Evolutionary conservation across 208 protist genomes (phyloP).

Genomic region (Leishmania amazonensis): DNA sequence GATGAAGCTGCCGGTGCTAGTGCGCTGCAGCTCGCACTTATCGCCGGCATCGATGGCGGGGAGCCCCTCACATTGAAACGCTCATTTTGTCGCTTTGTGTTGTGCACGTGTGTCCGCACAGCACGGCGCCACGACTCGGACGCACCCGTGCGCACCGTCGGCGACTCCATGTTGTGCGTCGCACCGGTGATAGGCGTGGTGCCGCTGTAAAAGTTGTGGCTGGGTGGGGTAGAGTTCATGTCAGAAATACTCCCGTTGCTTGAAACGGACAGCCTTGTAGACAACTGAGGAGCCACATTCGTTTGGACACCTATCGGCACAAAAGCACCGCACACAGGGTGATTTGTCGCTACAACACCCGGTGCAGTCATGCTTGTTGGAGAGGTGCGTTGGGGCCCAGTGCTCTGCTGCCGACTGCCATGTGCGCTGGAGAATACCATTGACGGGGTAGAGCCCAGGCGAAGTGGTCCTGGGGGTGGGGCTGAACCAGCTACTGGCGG

Average conservation of each 20-base stretch:
- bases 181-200: neutral
- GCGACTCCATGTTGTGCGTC: neutral
- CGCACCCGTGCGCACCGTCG: slow-evolving; percentile 3
- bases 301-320: neutral
- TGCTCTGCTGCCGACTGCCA: neutral
- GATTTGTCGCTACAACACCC: neutral
- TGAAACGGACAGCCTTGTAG: neutral
- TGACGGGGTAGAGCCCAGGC: neutral
- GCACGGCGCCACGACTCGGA: slow-evolving; percentile 17
- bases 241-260: neutral
- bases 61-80: slow-evolving; percentile 1
- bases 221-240: neutral
- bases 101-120: slow-evolving; percentile 7
- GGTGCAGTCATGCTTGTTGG: neutral
- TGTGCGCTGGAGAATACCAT: neutral
- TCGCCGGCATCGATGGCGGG: neutral
- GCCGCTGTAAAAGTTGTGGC: neutral
- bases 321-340: too few relatives aligned
- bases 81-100: neutral
- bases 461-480: neutral
- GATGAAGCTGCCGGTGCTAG: neutral
- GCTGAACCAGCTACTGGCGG: neutral
- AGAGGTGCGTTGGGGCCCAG: neutral
- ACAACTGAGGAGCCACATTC: neutral
- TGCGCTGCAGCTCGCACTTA: neutral